Conservation (phyloP, 2,329 filamentous ascomycete species). For the Albifimbria verrucaria region DNA sequence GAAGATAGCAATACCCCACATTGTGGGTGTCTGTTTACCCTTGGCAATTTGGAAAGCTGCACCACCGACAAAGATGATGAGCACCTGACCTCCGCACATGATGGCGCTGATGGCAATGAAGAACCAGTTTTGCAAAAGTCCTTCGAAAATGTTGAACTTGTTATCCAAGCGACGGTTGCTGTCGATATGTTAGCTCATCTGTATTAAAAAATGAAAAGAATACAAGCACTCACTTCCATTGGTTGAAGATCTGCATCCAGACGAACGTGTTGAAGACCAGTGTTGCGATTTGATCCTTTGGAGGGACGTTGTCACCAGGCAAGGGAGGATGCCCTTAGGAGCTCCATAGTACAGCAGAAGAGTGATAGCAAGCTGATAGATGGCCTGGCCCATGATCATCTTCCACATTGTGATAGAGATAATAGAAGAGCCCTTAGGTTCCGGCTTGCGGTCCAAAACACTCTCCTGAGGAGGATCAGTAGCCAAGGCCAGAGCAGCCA, state of each 20-base stretch:
- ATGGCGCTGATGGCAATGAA: conserved; percentile 81
- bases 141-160: conserved; percentile 92
- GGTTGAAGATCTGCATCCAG: conserved; percentile 99
- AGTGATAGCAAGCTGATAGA: conserved; percentile 80
- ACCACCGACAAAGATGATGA: conserved; percentile 87
- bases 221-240: conserved; percentile 71
- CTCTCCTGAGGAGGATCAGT: conserved; percentile 85
- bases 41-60: conserved; percentile 70
- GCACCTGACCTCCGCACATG: conserved; percentile 84
- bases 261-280: conserved; percentile 98
- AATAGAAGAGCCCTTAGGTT: conserved; percentile 53
- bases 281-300: conserved; percentile 58
- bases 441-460: conserved; percentile 73
- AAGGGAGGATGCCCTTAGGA: conserved; percentile 31
- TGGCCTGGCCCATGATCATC: conserved; percentile 92
- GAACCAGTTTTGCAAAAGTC: conserved; percentile 79
- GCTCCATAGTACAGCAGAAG: conserved; percentile 79
- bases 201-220: background rate
- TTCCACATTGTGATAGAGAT: conserved; percentile 98
- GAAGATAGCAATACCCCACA: conserved; percentile 87
- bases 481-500: conserved; percentile 82
- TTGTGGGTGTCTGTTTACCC: conserved; percentile 60
- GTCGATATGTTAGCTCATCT: conserved; percentile 13
- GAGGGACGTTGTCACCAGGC: conserved; percentile 48
- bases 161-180: conserved; percentile 92